These are phyloP conservation scores for Mariannaea elegans DNA, from an alignment of 2,329 filamentous ascomycete species.

Conservation along the genomic window DNA sequence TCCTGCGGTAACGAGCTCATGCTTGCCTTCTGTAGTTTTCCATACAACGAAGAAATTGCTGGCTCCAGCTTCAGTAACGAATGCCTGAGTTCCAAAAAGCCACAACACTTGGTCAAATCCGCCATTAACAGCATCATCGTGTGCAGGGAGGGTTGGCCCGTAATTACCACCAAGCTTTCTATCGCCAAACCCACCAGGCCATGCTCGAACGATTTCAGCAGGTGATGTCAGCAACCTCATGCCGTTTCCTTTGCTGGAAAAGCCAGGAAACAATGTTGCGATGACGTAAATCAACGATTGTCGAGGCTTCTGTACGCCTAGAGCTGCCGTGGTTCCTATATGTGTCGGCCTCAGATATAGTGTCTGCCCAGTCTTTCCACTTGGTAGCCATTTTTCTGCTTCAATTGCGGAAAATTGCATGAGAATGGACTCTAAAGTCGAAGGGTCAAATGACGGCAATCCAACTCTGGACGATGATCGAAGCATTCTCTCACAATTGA, in stretches of 20 bases:
- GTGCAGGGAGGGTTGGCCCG: constrained; percentile 64
- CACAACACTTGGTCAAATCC: constrained; percentile 71
- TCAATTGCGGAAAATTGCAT: constrained; percentile 64
- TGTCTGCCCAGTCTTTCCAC: constrained; percentile 62
- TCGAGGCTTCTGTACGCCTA: constrained; percentile 70
- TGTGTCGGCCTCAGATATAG: constrained; percentile 73
- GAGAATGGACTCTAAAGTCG: constrained; percentile 71
- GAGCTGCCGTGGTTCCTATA: constrained; percentile 67
- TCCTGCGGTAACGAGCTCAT: constrained; percentile 1
- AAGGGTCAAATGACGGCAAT: constrained; percentile 70
- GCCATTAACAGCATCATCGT: constrained; percentile 59
- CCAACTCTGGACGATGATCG: constrained; percentile 64
- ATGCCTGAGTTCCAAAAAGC: constrained; percentile 65
- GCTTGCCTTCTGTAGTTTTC: constrained; percentile 35
- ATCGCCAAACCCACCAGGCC: constrained; percentile 68
- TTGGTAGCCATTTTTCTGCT: constrained; percentile 69
- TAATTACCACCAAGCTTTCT: constrained; percentile 72
- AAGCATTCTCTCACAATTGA: constrained; percentile 66
- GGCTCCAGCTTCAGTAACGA: constrained; percentile 69
- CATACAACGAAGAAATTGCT: constrained; percentile 71
- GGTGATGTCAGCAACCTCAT: background rate
- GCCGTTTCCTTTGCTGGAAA: background rate
- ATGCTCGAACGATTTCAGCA: constrained; percentile 15
- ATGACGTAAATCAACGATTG: constrained; percentile 75
- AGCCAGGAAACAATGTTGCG: constrained; percentile 39